Evolutionary conservation across 83 land plant genomes (phyloP).

Genomic region (Picea abies): DNA sequence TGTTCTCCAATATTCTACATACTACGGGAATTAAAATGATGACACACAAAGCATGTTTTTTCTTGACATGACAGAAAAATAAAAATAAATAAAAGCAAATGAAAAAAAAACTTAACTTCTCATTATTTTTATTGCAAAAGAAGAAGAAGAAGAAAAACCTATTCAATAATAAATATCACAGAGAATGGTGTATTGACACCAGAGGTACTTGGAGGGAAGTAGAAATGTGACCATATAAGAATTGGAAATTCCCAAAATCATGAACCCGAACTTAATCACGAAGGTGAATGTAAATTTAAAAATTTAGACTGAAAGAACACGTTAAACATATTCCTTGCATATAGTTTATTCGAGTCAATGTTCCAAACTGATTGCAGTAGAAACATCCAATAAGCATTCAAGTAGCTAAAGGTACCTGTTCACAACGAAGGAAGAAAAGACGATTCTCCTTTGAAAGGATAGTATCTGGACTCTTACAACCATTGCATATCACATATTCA

Average conservation of each 20-base stretch:
- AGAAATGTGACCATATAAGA: not conserved
- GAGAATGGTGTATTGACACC: conserved; percentile 65
- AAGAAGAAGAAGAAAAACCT: too few relatives aligned
- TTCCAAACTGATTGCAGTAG: not conserved
- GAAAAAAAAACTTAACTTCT: too few relatives aligned
- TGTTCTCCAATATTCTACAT: not conserved
- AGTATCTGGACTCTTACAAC: conserved; percentile 89
- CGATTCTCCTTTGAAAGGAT: conserved; percentile 87
- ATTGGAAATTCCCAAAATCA: not conserved
- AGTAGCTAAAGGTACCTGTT: conserved; percentile 49
- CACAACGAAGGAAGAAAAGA: conserved; percentile 81
- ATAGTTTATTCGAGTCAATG: not conserved
- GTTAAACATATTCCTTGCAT: not conserved
- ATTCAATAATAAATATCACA: not conserved
- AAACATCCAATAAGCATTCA: not conserved
- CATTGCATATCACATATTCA: conserved; percentile 83
- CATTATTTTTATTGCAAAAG: too few relatives aligned
- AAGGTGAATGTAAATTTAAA: not conserved
- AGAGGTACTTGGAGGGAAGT: conserved; percentile 18
- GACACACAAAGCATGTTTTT: not conserved
- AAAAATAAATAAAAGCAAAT: not conserved
- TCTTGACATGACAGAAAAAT: not conserved
- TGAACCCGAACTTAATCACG: not conserved
- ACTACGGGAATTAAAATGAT: not conserved
- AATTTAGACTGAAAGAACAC: not conserved